These are phyloP conservation scores for Plectranthus barbatus DNA, from an alignment of 257 asterid species.

Conservation along the genomic window DNA sequence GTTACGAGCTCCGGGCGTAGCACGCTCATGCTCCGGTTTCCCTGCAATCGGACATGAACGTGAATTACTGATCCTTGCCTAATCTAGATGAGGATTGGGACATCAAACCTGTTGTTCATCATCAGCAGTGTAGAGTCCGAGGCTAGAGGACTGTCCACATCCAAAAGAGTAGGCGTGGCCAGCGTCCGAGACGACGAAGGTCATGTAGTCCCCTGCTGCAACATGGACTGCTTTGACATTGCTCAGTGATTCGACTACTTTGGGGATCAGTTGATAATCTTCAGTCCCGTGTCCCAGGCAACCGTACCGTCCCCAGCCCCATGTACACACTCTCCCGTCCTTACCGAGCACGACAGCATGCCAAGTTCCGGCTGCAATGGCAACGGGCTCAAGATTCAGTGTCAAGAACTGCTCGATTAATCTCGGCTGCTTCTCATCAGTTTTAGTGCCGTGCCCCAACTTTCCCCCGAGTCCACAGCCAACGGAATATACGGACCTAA, in stretches of 20 bases:
- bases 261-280: conserved; percentile 87
- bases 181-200: conserved; percentile 77
- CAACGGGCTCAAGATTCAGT: conserved; percentile 76
- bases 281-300: conserved; percentile 98
- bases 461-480: conserved; percentile 99
- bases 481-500: conserved; percentile 96
- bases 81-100: neutral
- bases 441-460: conserved; percentile 82
- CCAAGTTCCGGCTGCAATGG: conserved; percentile 98
- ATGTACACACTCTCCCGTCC: conserved; percentile 95
- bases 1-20: conserved; percentile 71
- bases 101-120: conserved; percentile 57
- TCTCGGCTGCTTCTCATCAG: conserved; percentile 86
- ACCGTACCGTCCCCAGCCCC: conserved; percentile 99
- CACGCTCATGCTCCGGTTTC: conserved; percentile 36
- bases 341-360: conserved; percentile 97
- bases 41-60: conserved; percentile 29
- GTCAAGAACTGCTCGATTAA: conserved; percentile 65
- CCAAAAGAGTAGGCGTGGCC: conserved; percentile 95
- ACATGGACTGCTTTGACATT: conserved; percentile 73
- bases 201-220: conserved; percentile 95
- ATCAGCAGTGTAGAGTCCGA: conserved; percentile 67
- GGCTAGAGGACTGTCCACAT: conserved; percentile 93
- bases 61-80: too few relatives aligned
- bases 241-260: conserved; percentile 79